phyloP scores from a whole-genome alignment of 495 filamentous ascomycete genomes.

The Trichoderma virens region DNA sequence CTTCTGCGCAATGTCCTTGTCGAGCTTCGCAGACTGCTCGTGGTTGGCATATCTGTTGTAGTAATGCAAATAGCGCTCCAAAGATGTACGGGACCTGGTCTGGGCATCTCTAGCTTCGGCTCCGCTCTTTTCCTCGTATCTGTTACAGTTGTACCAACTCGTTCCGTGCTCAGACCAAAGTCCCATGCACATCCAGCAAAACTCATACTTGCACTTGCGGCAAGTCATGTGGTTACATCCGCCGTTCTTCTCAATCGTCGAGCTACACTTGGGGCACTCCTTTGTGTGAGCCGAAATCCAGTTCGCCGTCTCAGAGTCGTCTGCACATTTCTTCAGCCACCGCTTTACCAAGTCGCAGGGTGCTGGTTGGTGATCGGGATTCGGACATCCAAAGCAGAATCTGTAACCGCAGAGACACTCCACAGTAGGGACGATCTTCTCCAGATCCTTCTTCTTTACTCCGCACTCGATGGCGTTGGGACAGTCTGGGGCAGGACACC shows the following conservation, averaged over 20 bases:
- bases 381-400: conserved; percentile 96
- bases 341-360: conserved; percentile 88
- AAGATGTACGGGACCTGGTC: conserved; percentile 76
- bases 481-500: conserved; percentile 96
- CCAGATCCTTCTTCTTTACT: conserved; percentile 76
- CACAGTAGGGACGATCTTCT: conserved; percentile 81
- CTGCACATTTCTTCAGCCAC: conserved; percentile 97
- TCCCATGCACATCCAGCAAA: conserved; percentile 99
- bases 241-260: conserved; percentile 98
- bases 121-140: conserved; percentile 93
- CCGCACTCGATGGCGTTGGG: conserved; percentile 82
- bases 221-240: conserved; percentile 99
- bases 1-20: conserved; percentile 92
- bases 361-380: conserved; percentile 86
- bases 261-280: conserved; percentile 90
- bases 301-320: conserved; percentile 96
- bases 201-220: conserved; percentile 96
- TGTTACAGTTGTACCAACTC: conserved; percentile 99
- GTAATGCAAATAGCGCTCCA: conserved; percentile 94
- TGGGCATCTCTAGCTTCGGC: conserved; percentile 83
- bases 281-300: conserved; percentile 99
- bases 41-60: conserved; percentile 99
- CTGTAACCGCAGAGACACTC: conserved; percentile 71
- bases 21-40: conserved; percentile 93
- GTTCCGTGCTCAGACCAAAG: conserved; percentile 97